These are phyloP conservation scores for Gossypium raimondii DNA, from an alignment of 345 rosid species.

Conservation along the genomic window DNA sequence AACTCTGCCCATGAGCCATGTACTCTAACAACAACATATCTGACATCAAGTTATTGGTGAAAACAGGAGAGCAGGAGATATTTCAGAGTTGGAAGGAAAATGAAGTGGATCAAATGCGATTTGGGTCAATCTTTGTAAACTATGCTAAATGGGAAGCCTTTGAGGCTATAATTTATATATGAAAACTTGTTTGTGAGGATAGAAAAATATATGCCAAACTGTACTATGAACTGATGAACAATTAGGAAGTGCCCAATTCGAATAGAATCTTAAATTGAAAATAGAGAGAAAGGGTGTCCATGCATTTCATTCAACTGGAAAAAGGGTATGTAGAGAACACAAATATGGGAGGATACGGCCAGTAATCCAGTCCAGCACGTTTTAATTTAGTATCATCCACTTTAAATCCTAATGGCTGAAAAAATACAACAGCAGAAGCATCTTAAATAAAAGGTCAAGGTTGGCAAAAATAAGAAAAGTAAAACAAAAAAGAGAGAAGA, in stretches of 20 bases:
- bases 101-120: background rate
- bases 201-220: background rate
- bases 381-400: constrained; percentile 77
- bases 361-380: constrained; percentile 96
- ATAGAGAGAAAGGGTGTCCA: background rate
- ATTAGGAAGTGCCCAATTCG: background rate
- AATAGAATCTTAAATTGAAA: constrained; percentile 6
- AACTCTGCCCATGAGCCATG: constrained; percentile 81
- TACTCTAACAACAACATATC: constrained; percentile 77
- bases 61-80: constrained; percentile 18
- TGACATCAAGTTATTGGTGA: constrained; percentile 33
- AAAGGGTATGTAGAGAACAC: constrained; percentile 2
- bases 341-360: constrained; percentile 79
- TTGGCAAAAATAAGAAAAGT: background rate
- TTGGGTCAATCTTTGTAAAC: background rate
- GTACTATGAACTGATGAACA: background rate
- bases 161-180: background rate
- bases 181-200: no score
- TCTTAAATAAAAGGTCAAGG: background rate
- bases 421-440: constrained; percentile 22
- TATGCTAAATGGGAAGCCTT: background rate
- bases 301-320: background rate
- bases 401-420: constrained; percentile 88
- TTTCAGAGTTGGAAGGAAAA: constrained; percentile 2
- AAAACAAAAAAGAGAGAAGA: background rate